Percentiles rank a stretch among this genome's conserved stretches.
Evolutionary conservation across 352 stramenopile genomes (phyloP).

Genomic region (Globisporangium okanoganense): DNA sequence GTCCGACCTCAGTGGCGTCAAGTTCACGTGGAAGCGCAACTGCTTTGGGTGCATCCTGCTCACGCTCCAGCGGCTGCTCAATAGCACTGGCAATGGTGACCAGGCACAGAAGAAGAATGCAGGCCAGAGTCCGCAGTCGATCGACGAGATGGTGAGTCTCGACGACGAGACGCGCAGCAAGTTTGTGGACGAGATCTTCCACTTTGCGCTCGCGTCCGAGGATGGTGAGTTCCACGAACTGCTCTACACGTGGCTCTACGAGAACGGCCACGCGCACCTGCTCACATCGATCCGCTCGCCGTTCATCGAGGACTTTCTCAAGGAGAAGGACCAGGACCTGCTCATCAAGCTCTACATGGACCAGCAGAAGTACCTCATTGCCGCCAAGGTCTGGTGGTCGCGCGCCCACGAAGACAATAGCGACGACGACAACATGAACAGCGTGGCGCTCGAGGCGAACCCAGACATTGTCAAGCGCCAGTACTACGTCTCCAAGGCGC

Average conservation of each 20-base stretch:
- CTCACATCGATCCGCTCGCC: conserved; percentile 63
- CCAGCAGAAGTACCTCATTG: conserved; percentile 79
- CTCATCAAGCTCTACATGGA: conserved; percentile 87
- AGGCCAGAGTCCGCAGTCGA: conserved; percentile 51
- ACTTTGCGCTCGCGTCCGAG: conserved; percentile 66
- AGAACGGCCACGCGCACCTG: conserved; percentile 53
- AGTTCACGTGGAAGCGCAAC: conserved; percentile 64
- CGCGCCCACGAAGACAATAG: conserved; percentile 60
- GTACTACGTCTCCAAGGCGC: conserved; percentile 77
- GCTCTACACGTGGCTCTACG: conserved; percentile 82
- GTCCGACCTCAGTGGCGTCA: conserved; percentile 60
- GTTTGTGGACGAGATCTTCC: conserved; percentile 72
- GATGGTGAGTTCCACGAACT: conserved; percentile 73
- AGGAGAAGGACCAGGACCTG: conserved; percentile 80
- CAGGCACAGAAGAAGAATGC: conserved; percentile 18
- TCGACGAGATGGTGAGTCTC: conserved; percentile 72
- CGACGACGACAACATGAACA: conserved; percentile 35
- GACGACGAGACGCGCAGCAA: conserved; percentile 65
- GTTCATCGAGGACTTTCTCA: conserved; percentile 82
- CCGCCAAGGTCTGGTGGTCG: conserved; percentile 81
- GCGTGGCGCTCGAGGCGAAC: conserved; percentile 47
- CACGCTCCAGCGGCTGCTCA: conserved; percentile 52
- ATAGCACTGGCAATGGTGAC: conserved; percentile 22
- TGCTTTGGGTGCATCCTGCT: conserved; percentile 78
- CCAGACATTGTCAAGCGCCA: conserved; percentile 78